A percentile compares a stretch with the other conserved stretches of the same genome.
Conservation (phyloP, 2,329 filamentous ascomycete species). For the Beauveria asiatica region DNA sequence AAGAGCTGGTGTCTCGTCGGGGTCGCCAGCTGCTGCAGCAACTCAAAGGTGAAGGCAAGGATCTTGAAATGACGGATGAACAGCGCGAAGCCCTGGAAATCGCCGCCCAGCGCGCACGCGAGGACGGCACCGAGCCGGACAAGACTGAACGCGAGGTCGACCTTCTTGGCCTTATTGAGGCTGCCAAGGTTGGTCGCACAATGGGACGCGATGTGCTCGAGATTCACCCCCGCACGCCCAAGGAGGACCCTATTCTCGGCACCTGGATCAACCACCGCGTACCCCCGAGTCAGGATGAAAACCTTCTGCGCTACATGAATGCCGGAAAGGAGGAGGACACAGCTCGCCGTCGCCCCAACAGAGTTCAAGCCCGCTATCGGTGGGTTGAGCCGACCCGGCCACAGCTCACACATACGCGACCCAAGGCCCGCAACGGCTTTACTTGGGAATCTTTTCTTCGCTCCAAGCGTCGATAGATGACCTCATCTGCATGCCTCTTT, state of each 20-base stretch:
- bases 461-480: constrained; percentile 18
- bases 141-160: constrained; percentile 19
- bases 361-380: constrained; percentile 7
- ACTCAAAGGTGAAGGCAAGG: constrained; percentile 12
- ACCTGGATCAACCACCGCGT: constrained; percentile 19
- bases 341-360: background rate
- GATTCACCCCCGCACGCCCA: constrained; percentile 31
- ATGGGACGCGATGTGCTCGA: constrained; percentile 25
- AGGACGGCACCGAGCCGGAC: constrained; percentile 8
- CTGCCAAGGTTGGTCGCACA: constrained; percentile 21
- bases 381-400: constrained; percentile 17
- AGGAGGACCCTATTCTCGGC: constrained; percentile 30
- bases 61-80: constrained; percentile 16
- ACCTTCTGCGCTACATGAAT: constrained; percentile 22
- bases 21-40: constrained; percentile 9
- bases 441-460: constrained; percentile 18
- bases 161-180: constrained; percentile 23
- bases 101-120: constrained; percentile 5
- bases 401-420: constrained; percentile 7
- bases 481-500: background rate
- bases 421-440: constrained; percentile 11
- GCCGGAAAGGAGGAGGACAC: constrained; percentile 4
- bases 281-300: constrained; percentile 33
- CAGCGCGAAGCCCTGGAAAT: constrained; percentile 16
- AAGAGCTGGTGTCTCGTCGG: constrained; percentile 16